Conservation (phyloP, 176 grass and related monocot genomes). For the Musa acuminata region DNA sequence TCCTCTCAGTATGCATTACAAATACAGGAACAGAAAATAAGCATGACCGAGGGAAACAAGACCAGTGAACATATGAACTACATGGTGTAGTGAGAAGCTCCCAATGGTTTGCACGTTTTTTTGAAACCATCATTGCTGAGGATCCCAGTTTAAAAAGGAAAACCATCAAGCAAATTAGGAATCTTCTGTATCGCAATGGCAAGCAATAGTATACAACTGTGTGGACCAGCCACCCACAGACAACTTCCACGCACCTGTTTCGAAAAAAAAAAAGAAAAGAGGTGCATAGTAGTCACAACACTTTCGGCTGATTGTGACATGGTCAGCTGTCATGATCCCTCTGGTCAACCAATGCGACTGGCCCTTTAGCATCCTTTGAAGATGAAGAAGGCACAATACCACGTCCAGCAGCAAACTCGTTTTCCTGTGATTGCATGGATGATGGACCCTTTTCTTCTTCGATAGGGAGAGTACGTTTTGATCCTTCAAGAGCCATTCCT, state of each 20-base stretch:
- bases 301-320: not conserved
- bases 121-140: too few species aligned
- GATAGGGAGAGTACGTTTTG: constrained; percentile 79
- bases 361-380: constrained; percentile 40
- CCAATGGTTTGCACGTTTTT: too few species aligned
- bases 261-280: not conserved
- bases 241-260: not conserved
- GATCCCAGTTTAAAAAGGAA: too few species aligned
- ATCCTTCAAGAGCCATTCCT: constrained; percentile 85
- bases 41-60: too few species aligned
- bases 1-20: too few species aligned
- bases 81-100: too few species aligned
- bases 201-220: not conserved
- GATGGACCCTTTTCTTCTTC: constrained; percentile 48
- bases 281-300: not conserved
- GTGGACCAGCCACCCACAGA: not conserved
- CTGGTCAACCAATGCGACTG: constrained; percentile 29
- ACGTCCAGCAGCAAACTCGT: constrained; percentile 31
- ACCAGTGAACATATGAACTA: not conserved
- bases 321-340: constrained; percentile 41
- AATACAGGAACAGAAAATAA: too few species aligned
- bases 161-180: too few species aligned
- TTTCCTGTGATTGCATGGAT: constrained; percentile 38
- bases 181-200: too few species aligned
- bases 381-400: constrained; percentile 34